Evolutionary conservation across 306 rosid genomes (phyloP).

Genomic region (Vicia villosa): DNA sequence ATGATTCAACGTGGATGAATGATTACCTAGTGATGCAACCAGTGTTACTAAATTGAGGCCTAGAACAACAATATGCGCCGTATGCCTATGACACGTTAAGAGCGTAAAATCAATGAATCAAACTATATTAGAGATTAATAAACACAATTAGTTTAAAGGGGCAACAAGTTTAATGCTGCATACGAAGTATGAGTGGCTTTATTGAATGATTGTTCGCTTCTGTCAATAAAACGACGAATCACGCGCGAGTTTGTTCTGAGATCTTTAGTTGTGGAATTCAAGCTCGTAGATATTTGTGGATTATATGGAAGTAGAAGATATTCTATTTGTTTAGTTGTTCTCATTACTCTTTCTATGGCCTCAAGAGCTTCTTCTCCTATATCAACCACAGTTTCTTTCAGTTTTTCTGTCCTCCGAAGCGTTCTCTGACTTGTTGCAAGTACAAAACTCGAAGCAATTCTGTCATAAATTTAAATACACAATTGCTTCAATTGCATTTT

Average conservation of each 20-base stretch:
- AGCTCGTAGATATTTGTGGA: constrained; percentile 37
- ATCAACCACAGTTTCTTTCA: constrained; percentile 51
- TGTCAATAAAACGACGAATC: constrained; percentile 50
- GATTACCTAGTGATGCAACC: constrained; percentile 57
- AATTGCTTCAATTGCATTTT: constrained; percentile 3
- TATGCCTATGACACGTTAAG: constrained; percentile 40
- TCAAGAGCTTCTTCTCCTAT: constrained; percentile 56
- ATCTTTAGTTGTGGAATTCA: constrained; percentile 47
- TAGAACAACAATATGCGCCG: constrained; percentile 57
- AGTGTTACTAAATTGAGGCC: constrained; percentile 52
- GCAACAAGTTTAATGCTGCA: constrained; percentile 27
- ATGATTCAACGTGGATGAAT: background rate
- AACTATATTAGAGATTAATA: background rate
- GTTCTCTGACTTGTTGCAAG: constrained; percentile 47
- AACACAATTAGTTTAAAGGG: background rate
- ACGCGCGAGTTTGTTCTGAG: constrained; percentile 50
- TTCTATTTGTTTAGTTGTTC: constrained; percentile 53
- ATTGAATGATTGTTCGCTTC: constrained; percentile 44
- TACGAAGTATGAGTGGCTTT: constrained; percentile 57
- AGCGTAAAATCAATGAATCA: background rate
- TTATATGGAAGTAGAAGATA: constrained; percentile 62
- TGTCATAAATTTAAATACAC: constrained; percentile 26
- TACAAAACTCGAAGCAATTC: constrained; percentile 66
- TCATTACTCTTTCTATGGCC: constrained; percentile 46
- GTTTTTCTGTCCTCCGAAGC: constrained; percentile 45